Percentiles rank a stretch among this genome's conserved stretches.
Evolutionary conservation across 257 asterid species (phyloP).

Genomic region (Petrea volubilis): DNA sequence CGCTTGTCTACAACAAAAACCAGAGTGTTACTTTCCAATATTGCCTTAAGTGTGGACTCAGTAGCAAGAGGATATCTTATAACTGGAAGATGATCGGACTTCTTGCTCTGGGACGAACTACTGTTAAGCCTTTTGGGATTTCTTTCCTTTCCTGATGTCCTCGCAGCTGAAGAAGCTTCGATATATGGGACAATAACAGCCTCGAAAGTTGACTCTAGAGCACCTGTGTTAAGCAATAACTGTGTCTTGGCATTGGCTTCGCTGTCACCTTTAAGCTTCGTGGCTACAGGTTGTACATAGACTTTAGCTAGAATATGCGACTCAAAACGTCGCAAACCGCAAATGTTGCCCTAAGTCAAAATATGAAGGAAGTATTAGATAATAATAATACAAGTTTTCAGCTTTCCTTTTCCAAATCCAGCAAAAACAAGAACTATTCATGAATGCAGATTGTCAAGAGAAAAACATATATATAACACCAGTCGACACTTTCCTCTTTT

Average conservation of each 20-base stretch:
- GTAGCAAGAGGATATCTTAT: conserved; percentile 58
- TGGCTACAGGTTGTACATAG: conserved; percentile 17
- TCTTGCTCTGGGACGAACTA: conserved; percentile 30
- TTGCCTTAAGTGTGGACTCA: conserved; percentile 53
- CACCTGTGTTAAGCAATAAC: background rate
- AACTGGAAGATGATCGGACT: conserved; percentile 39
- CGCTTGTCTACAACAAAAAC: conserved; percentile 65
- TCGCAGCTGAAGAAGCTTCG: conserved; percentile 19
- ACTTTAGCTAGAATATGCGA: conserved; percentile 13
- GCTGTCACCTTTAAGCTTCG: background rate
- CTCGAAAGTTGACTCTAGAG: background rate
- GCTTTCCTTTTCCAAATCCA: background rate
- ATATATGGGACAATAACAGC: conserved; percentile 2
- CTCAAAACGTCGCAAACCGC: conserved; percentile 19
- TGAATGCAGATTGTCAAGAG: background rate
- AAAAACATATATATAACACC: background rate
- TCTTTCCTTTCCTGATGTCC: conserved; percentile 29
- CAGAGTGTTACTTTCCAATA: conserved; percentile 51
- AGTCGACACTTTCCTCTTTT: background rate
- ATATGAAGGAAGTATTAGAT: conserved; percentile 5
- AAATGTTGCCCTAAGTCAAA: conserved; percentile 34
- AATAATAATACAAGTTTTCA: background rate
- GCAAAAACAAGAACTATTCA: background rate
- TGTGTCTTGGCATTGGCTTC: conserved; percentile 18
- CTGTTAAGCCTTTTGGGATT: conserved; percentile 42